Base-by-base conservation (phyloP, 2,329 filamentous ascomycete species). In the Fusarium subglutinans region DNA sequence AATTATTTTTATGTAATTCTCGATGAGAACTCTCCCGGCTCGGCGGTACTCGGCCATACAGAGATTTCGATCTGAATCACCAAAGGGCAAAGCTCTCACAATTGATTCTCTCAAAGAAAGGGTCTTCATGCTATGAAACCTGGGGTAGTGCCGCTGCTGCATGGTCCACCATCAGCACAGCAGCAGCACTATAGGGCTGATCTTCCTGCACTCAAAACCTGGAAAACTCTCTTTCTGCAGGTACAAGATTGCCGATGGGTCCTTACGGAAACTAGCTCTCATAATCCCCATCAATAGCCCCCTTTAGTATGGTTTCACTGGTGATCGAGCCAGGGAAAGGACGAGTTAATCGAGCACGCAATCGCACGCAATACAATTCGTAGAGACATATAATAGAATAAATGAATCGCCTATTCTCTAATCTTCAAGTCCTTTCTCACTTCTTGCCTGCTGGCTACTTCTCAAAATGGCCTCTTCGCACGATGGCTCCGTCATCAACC, bases 1-100 rank as follows among this genome's bases (percentile, higher is more conserved):
- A 15, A 41, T 69, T 24, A 22, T 13, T 44, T 40, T 69, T 69
- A 69, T 51, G 66, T 69, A 69, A 69, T 69, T 28, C 33, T 60
- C 24, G 22, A 12, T 18, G 26, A 54, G 40, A 62, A 33, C 26
- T 37, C 28, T 5, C 13, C 66, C 38, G 64, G 33, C 56, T 69
- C 66, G 66, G 66, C 56, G 64, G 43, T 63, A 63, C 65, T 69
- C 66, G 65, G 65, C 5, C n/a, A 20, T 24, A 13, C 40, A 62
- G 3, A 24, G 6, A 44, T 40, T 60, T 50, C 9, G 4, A 37
- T 17, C 7, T 37, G 8, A 35, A 33, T 41, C 4, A 18, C 18
- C 8, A 11, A 2, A 12, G 9, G 11, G 30, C 13, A 12, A 15
- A 12, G 17, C 5, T 24, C 4, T 22, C 4, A 22, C 2, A n/a